Conservation (phyloP, 176 grass and related monocot species). For the Juncus inflexus region DNA sequence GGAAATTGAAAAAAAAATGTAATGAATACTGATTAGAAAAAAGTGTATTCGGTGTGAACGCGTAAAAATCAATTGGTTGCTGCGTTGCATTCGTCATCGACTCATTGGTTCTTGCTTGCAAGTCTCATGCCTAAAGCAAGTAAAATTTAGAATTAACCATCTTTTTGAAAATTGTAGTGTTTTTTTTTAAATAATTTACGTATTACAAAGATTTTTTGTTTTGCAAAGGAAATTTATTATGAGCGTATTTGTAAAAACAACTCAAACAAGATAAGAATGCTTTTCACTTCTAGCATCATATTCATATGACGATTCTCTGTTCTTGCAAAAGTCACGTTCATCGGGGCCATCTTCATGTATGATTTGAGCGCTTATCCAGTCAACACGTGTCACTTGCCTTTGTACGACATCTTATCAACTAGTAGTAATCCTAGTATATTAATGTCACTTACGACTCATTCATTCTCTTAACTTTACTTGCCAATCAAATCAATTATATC, state of each 20-base stretch:
- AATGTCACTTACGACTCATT: background rate
- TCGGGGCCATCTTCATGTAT: background rate
- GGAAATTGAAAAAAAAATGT: background rate
- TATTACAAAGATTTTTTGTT: too few species aligned
- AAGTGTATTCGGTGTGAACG: slow-evolving; percentile 4
- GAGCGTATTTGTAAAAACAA: too few species aligned
- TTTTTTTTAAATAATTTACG: too few species aligned
- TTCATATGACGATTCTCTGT: too few species aligned
- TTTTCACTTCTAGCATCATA: too few species aligned
- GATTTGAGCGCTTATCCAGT: background rate
- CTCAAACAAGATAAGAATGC: too few species aligned
- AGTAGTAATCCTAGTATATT: slow-evolving; percentile 23
- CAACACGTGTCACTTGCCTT: slow-evolving; percentile 7
- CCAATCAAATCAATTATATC: slow-evolving; percentile 24
- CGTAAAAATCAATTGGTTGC: background rate
- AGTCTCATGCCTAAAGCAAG: too few species aligned
- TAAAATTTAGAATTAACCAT: too few species aligned
- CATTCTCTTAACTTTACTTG: background rate
- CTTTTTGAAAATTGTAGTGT: too few species aligned
- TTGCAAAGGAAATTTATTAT: too few species aligned
- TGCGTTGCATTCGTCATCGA: background rate
- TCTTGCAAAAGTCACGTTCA: too few species aligned
- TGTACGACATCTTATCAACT: slow-evolving; percentile 17
- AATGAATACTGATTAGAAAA: background rate
- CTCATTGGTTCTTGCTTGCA: too few species aligned